phyloP scores from a whole-genome alignment of 2,329 filamentous ascomycete species.

The Fusarium nematophilum region DNA sequence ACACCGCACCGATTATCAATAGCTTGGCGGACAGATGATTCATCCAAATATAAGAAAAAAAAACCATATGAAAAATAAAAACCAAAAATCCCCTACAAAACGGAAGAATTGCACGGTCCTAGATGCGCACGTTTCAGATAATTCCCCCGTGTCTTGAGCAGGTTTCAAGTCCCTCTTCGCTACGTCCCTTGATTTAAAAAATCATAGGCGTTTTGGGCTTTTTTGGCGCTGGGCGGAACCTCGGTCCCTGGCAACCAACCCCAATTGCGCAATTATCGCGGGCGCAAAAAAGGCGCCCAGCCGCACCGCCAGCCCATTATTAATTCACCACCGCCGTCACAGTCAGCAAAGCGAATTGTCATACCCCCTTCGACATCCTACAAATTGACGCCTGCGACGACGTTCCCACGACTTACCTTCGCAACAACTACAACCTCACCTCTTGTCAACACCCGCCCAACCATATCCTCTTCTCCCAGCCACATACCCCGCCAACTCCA shows the following conservation, averaged over 20 bases:
- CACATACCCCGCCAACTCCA: constrained; percentile 33
- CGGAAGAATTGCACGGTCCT: constrained; percentile 11
- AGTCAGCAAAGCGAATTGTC: constrained; percentile 28
- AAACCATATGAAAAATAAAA: too few species aligned
- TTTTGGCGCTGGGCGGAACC: constrained; percentile 19
- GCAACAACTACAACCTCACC: background rate
- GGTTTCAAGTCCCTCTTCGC: constrained; percentile 33
- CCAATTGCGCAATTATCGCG: constrained; percentile 45
- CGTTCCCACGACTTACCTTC: background rate
- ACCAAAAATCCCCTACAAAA: too few species aligned
- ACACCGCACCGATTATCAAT: background rate
- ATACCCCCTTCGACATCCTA: background rate
- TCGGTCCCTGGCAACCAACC: constrained; percentile 4
- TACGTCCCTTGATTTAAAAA: constrained; percentile 6
- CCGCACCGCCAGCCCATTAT: constrained; percentile 32
- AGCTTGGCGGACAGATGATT: too few species aligned
- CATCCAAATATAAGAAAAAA: too few species aligned
- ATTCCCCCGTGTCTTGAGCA: constrained; percentile 41
- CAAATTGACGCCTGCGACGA: background rate
- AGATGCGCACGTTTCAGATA: constrained; percentile 27
- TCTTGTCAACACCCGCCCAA: too few species aligned
- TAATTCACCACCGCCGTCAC: constrained; percentile 34
- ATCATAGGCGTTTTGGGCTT: too few species aligned
- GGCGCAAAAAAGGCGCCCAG: constrained; percentile 3
- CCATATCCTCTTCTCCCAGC: too few species aligned